phyloP scores from a whole-genome alignment of 2,329 filamentous ascomycete species.

The Zymoseptoria crescenta region DNA sequence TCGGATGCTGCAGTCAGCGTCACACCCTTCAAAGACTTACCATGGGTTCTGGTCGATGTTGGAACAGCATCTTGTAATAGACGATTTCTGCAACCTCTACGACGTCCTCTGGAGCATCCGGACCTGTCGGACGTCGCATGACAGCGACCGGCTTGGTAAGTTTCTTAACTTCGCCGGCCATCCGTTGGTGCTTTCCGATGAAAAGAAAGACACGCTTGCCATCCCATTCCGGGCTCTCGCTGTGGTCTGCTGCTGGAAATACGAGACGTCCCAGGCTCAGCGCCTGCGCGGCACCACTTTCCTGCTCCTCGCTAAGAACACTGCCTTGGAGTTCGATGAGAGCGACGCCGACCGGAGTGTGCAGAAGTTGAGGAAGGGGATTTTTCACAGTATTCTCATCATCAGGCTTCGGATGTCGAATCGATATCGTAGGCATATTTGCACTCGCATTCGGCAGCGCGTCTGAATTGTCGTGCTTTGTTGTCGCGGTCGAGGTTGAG shows the following conservation, averaged over 20 bases:
- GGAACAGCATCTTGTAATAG: constrained; percentile 80
- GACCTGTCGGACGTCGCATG: constrained; percentile 47
- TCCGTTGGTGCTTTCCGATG: constrained; percentile 77
- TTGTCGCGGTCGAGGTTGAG: not conserved
- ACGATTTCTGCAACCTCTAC: constrained; percentile 84
- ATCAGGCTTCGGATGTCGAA: not conserved
- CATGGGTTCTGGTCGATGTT: constrained; percentile 77
- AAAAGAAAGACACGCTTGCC: constrained; percentile 77
- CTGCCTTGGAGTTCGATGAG: constrained; percentile 88
- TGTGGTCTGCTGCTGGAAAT: constrained; percentile 61
- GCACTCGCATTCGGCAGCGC: not conserved
- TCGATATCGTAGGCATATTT: not conserved
- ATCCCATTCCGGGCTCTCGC: constrained; percentile 66
- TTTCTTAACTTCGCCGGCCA: constrained; percentile 87
- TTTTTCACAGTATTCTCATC: constrained; percentile 27
- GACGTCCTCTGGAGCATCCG: constrained; percentile 38
- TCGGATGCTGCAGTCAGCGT: no score
- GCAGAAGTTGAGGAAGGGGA: constrained; percentile 72
- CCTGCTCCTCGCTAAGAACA: constrained; percentile 60
- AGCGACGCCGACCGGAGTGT: constrained; percentile 82
- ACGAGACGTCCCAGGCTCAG: constrained; percentile 63
- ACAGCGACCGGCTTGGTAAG: constrained; percentile 70
- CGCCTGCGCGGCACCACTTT: constrained; percentile 18
- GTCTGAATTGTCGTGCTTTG: not conserved
- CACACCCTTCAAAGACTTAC: constrained; percentile 8